phyloP scores from a whole-genome alignment of 225 moss, liverwort and hornwort genomes.

The Neckera pumila region DNA sequence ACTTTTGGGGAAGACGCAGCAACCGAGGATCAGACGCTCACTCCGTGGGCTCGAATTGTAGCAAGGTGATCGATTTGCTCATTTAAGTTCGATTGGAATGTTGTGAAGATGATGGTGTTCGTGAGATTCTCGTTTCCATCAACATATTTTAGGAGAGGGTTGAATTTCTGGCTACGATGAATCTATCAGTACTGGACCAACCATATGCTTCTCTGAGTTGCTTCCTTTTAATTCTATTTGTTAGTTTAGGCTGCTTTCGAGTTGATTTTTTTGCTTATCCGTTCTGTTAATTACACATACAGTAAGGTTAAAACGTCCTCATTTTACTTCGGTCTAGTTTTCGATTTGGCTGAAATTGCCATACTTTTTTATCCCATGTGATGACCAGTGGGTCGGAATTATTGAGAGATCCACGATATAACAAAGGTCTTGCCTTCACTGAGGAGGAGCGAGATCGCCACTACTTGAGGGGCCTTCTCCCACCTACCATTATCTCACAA shows the following conservation, averaged over 20 bases:
- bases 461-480: conserved; percentile 76
- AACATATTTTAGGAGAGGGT: background rate
- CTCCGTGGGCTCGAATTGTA: conserved; percentile 67
- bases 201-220: background rate
- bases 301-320: background rate
- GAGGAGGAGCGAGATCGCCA: conserved; percentile 70
- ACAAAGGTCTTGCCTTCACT: conserved; percentile 78
- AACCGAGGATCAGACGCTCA: conserved; percentile 44
- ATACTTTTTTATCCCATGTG: background rate
- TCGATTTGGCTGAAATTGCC: background rate
- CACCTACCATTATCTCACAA: conserved; percentile 63
- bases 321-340: background rate
- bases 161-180: background rate
- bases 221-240: background rate
- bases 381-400: conserved; percentile 69
- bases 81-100: background rate
- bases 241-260: background rate
- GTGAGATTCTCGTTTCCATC: background rate
- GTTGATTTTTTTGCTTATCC: background rate
- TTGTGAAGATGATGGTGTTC: background rate
- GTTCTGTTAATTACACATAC: background rate
- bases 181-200: background rate
- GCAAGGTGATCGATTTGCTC: conserved; percentile 40
- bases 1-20: conserved; percentile 76
- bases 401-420: conserved; percentile 76